Evolutionary conservation across 129 eudicot genomes (phyloP).

Genomic region (Flaveria bidentis): DNA sequence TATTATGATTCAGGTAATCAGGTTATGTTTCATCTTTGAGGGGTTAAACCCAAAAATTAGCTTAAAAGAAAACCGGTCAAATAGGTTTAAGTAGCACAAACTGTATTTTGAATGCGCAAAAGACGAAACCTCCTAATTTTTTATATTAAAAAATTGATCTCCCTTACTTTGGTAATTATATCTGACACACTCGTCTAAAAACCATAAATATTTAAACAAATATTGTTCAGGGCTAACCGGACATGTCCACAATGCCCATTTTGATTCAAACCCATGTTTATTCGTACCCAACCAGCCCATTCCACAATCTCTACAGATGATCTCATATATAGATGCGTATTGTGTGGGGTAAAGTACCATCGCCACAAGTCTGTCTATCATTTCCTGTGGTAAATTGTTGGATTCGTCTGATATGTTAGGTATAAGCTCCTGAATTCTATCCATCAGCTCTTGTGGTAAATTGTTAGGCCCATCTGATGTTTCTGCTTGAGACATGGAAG

Average conservation of each 20-base stretch:
- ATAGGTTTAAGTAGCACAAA: not conserved
- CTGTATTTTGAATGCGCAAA: not conserved
- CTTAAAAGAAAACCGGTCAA: not conserved
- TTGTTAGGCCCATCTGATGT: slow-evolving; percentile 54
- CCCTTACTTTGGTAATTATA: not conserved
- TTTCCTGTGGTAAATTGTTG: slow-evolving; percentile 38
- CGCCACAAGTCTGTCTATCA: slow-evolving; percentile 40
- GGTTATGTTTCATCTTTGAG: not conserved
- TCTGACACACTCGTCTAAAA: not conserved
- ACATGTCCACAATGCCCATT: not conserved
- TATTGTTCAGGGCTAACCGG: not conserved
- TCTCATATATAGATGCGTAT: not conserved
- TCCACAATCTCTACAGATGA: not conserved
- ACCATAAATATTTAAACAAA: not conserved
- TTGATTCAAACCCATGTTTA: not conserved
- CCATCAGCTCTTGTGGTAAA: slow-evolving; percentile 52
- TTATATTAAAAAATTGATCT: not conserved
- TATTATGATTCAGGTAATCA: not conserved
- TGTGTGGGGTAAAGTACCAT: slow-evolving; percentile 27
- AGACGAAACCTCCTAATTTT: not conserved
- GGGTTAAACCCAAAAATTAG: not conserved
- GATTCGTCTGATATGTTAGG: slow-evolving; percentile 51
- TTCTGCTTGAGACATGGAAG: slow-evolving; percentile 50
- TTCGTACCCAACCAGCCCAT: not conserved
- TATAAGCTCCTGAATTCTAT: slow-evolving; percentile 56